Conservation (phyloP, 495 filamentous ascomycete genomes). For the Hyaloscypha bicolor region DNA sequence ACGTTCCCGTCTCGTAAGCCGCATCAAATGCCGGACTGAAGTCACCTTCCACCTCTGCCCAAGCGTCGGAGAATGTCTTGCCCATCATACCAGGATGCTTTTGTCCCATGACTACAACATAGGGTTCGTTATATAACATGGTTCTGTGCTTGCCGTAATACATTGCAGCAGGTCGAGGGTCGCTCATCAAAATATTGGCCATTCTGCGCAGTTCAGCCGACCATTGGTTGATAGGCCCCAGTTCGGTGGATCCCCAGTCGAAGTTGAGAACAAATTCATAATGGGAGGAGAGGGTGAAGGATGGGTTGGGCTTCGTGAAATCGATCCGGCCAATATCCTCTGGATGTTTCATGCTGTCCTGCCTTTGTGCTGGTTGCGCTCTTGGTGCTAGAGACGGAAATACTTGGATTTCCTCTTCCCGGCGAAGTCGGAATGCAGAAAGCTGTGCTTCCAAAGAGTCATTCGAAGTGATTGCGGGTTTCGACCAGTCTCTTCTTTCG, state of each 20-base stretch:
- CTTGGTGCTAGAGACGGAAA: conserved; percentile 7
- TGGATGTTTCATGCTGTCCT: background rate
- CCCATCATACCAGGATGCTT: conserved; percentile 24
- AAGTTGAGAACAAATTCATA: conserved; percentile 17
- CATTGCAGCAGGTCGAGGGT: conserved; percentile 24
- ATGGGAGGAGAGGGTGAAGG: conserved; percentile 6
- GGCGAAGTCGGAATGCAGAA: conserved; percentile 1
- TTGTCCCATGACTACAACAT: conserved; percentile 11
- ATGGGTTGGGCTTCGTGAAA: conserved; percentile 14
- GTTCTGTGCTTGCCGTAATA: conserved; percentile 21
- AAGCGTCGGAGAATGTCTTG: conserved; percentile 18
- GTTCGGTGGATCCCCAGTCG: conserved; percentile 22
- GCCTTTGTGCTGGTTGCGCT: background rate
- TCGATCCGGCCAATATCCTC: conserved; percentile 6
- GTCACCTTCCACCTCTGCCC: conserved; percentile 20
- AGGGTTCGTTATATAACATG: conserved; percentile 22
- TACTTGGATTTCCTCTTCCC: conserved; percentile 9
- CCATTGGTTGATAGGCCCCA: conserved; percentile 23
- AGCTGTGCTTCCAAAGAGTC: conserved; percentile 12
- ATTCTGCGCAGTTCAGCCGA: conserved; percentile 19
- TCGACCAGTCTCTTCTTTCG: background rate
- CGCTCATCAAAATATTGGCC: conserved; percentile 22
- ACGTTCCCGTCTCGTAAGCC: conserved; percentile 13
- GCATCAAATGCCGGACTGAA: conserved; percentile 21
- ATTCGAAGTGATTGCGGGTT: background rate